Evolutionary conservation across 768 basidiomycete genomes (phyloP), one percentile per base, ranked within the genome.

Genomic region (Amanita jacksonii): DNA sequence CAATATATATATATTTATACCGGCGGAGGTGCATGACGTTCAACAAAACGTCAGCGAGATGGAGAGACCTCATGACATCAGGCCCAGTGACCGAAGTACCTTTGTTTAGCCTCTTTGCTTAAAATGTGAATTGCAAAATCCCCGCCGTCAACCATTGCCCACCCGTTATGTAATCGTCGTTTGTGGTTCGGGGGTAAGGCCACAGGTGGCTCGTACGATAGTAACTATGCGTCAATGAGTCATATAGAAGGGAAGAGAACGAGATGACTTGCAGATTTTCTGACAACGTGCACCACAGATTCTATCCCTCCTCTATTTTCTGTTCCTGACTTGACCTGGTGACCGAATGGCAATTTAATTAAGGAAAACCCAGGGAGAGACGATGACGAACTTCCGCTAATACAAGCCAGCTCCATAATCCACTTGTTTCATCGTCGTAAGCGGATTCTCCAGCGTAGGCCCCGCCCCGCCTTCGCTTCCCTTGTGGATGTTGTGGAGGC

Each of bases 61-160:
- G 44, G 41, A 43, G 36, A 43, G 24, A 48, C 56, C 35, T 41
- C 43, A 46, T 56, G 57, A 62, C 60, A 62, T 34, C 51, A 50
- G 45, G 38, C 48, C 51, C 49, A 54, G 51, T 55, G 52, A 50
- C 51, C 56, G 55, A 89, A 88, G 65, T 80, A 89, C 58, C 75
- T 78, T 50, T 80, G 74, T 49, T 76, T 67, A 19, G 81, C 81
- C 20, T 73, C 69, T 45, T 62, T 72, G 62, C 81, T 83, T 47
- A 89, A 52, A 37, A 91, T 67, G 56, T 91, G 87, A 16, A 90
- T 77, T 1, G 79, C 87, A 67, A 87, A 84, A 36, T 77, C 70
- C 23, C 86, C 86, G 5, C 76, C 83, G 57, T 91, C 87, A 37
- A 91, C 64, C 78, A 90, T 77, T 2, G 81, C 82, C 88, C 87